A percentile compares a stretch with the other conserved stretches of the same genome.
Conservation (phyloP, 176 grass and related monocot species). For the Canna indica region DNA sequence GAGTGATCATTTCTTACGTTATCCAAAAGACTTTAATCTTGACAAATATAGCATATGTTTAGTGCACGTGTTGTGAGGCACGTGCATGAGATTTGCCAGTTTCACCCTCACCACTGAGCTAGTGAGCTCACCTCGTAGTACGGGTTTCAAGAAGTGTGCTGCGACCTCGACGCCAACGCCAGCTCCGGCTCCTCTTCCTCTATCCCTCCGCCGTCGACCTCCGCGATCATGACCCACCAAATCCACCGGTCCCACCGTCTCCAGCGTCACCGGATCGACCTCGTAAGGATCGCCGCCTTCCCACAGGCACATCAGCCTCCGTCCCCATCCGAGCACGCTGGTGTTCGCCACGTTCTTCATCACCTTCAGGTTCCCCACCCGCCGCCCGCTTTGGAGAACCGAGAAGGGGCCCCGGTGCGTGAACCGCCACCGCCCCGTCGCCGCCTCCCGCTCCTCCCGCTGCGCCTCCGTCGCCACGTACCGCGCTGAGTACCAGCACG, state of each 20-base stretch:
- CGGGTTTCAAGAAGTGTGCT: slow-evolving; percentile 42
- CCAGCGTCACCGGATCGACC: slow-evolving; percentile 46
- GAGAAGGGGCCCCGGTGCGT: slow-evolving; percentile 94
- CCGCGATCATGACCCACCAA: slow-evolving; percentile 14
- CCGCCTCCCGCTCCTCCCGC: slow-evolving; percentile 46
- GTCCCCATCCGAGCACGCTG: slow-evolving; percentile 65
- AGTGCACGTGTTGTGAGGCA: too few relatives aligned
- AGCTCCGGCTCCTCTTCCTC: not conserved
- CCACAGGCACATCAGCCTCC: slow-evolving; percentile 77
- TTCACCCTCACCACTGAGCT: too few relatives aligned
- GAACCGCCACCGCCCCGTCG: slow-evolving; percentile 50
- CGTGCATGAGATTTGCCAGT: too few relatives aligned
- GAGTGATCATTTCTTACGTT: too few relatives aligned
- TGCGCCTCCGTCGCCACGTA: slow-evolving; percentile 84
- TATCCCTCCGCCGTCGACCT: not conserved
- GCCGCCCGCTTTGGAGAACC: slow-evolving; percentile 51
- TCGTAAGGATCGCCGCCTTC: slow-evolving; percentile 91
- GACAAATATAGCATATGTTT: too few relatives aligned
- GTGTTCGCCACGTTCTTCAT: slow-evolving; percentile 99
- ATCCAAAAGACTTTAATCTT: too few relatives aligned
- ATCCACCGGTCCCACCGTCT: slow-evolving; percentile 58
- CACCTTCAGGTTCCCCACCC: slow-evolving; percentile 87
- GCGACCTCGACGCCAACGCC: slow-evolving; percentile 34
- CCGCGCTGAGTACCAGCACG: slow-evolving; percentile 46
- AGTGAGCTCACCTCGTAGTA: slow-evolving; percentile 33